These are phyloP conservation scores for Alternaria sp. DNA, from an alignment of 2,329 filamentous ascomycete species.

Conservation along the genomic window DNA sequence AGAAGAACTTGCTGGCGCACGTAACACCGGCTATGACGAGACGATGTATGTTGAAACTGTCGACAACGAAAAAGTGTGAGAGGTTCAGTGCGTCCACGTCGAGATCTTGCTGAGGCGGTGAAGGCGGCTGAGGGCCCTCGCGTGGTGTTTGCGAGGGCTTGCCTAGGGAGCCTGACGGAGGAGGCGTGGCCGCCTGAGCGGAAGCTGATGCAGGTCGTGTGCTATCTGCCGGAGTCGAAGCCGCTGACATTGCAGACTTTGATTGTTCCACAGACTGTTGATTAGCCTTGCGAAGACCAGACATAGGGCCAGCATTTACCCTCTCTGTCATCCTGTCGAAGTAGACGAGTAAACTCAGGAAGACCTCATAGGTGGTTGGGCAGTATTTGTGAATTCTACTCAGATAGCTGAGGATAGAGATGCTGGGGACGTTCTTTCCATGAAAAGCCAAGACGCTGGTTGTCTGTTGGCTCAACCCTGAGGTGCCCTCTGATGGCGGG, in stretches of 20 bases:
- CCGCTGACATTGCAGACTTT: constrained; percentile 39
- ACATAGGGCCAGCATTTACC: constrained; percentile 82
- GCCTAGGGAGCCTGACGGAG: constrained; percentile 59
- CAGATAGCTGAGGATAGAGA: constrained; percentile 95
- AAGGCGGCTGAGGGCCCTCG: constrained; percentile 45
- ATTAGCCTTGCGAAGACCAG: constrained; percentile 65
- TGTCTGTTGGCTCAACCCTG: constrained; percentile 69
- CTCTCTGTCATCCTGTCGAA: constrained; percentile 99
- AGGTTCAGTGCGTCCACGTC: constrained; percentile 61
- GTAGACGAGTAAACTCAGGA: constrained; percentile 92
- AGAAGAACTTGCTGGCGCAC: constrained; percentile 99
- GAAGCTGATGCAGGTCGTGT: constrained; percentile 36
- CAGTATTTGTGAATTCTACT: constrained; percentile 98
- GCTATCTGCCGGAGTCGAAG: constrained; percentile 37
- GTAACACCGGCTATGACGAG: constrained; percentile 97
- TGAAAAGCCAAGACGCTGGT: constrained; percentile 91
- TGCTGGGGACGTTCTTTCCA: constrained; percentile 96
- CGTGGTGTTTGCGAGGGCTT: constrained; percentile 45
- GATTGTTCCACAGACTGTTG: constrained; percentile 55
- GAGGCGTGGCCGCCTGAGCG: constrained; percentile 58
- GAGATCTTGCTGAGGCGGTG: constrained; percentile 50
- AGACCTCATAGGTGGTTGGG: constrained; percentile 97
- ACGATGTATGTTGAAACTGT: constrained; percentile 98
- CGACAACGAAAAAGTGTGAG: constrained; percentile 87
- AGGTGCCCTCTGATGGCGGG: constrained; percentile 65